Evolutionary conservation across 73 alveolate genomes (phyloP), one percentile per base, ranked within the genome.

Genomic region (Paramecium pentaurelia): DNA sequence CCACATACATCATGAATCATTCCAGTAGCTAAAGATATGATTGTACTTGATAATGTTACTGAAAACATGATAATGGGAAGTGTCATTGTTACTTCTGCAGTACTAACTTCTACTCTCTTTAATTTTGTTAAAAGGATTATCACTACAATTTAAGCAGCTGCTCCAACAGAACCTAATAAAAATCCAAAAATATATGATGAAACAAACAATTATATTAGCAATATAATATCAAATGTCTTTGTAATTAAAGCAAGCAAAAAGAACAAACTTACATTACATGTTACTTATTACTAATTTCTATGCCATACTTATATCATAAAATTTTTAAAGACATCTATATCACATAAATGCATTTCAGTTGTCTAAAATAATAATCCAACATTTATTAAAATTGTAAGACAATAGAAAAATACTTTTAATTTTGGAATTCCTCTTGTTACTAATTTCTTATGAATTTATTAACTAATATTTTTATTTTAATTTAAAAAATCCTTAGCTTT

Each of bases 1-100:
- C 87, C 87, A 14, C 18, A 20, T 4, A 73, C 16, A 73, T 73
- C 87, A 37, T 73, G 60, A 22, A 73, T 36, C 47, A 73, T 30
- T 14, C 87, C 87, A 73, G 87, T 73, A 16, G 87, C 87, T 18
- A 73, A 37, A 2, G 91, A 45, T 11, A 80, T 80, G 5, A 80
- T 47, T 11, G 91, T 45, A 45, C 51, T 45, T 47, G 73, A 38
- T 22, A 34, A 18, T 42, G 44, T 32, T 0, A 47, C 71, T 9
- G 91, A 40, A 44, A 80, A 42, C 73, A 42, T 44, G 22, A 80
- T 44, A 12, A 80, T 40, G 8, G 91, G 91, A 11, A 80, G 30
- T 45, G 91, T 80, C 47, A 42, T 44, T 45, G 37, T 8, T 4
- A 80, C 58, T 18, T 80, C 71, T 27, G 71, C 71, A 25, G 71